A percentile compares a stretch with the other conserved stretches of the same genome.
Evolutionary conservation across 345 rosid genomes (phyloP).

Genomic region (Punica granatum): DNA sequence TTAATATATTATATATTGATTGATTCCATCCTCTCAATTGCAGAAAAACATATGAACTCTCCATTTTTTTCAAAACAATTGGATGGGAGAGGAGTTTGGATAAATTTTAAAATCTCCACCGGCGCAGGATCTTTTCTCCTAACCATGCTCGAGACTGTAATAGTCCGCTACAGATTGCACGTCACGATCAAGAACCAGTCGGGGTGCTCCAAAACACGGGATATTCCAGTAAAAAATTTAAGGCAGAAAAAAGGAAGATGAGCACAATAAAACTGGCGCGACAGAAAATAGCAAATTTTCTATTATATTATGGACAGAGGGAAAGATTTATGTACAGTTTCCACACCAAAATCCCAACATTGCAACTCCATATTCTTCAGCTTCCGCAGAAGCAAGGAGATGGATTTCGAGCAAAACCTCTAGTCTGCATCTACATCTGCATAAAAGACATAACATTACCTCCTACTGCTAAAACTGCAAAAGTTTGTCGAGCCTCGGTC

Average conservation of each 20-base stretch:
- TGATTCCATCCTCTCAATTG: too few relatives aligned
- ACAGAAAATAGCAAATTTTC: background rate
- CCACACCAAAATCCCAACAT: background rate
- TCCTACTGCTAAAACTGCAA: background rate
- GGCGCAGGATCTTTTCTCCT: too few relatives aligned
- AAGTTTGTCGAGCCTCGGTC: slow-evolving; percentile 15
- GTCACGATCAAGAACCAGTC: too few relatives aligned
- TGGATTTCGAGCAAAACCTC: background rate
- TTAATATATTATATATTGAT: too few relatives aligned
- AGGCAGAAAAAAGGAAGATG: background rate
- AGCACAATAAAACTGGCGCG: background rate
- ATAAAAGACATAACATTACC: background rate
- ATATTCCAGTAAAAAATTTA: too few relatives aligned
- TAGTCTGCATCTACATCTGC: background rate
- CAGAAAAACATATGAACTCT: too few relatives aligned
- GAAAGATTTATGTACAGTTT: background rate
- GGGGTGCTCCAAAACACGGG: too few relatives aligned
- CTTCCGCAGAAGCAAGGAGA: background rate
- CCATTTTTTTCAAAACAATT: too few relatives aligned
- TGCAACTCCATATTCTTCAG: background rate
- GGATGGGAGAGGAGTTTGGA: too few relatives aligned
- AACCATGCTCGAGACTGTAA: too few relatives aligned
- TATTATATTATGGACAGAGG: background rate
- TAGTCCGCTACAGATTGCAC: background rate
- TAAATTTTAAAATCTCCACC: too few relatives aligned